Evolutionary conservation across 441 rosid genomes (phyloP), one percentile per base, ranked within the genome.

Genomic region (Erodium moschatum): DNA sequence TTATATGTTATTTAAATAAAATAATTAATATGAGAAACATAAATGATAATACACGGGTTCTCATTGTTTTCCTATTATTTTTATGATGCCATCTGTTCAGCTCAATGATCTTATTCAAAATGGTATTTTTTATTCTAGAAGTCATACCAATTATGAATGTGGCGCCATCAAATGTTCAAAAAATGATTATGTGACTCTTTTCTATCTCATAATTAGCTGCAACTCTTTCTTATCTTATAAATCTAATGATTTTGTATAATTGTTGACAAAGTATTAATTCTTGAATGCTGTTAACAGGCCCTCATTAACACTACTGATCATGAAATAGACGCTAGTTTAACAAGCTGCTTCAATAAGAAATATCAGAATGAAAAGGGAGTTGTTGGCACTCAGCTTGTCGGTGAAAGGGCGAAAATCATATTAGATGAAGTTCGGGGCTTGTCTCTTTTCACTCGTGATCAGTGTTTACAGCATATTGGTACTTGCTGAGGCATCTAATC

Each of bases 381-480:
- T 68, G 89, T 91, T 80, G 96, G 94, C 67, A 86, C 97, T 44
- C 92, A 86, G 72, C 94, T 94, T 44, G 78, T 87, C 20, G 85
- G 90, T 70, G 97, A 88, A 86, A 83, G 99, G 74, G 90, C 97
- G 42, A 86, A 84, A 81, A 86, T 94, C 75, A 87, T 91, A 71
- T 91, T 91, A 54, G 91, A 90, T 60, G 99, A 94, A 86, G 89
- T 86, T 72, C 86, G 79, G 72, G 87, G 78, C 72, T 68, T 85
- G 80, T 82, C 82, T 54, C 89, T 91, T 75, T 86, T 83, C 72
- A 94, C 97, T 35, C 87, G 79, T 67, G 80, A 74, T 65, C 92
- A 87, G 67, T 94, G 99, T 70, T 83, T 87, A 72, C 86, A 74
- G 68, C 91, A 94, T 81, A 84, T 94, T 63, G 99, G 99, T 94